Conservation (phyloP, 1,139 yeast genomes). For the Candida sp. region DNA sequence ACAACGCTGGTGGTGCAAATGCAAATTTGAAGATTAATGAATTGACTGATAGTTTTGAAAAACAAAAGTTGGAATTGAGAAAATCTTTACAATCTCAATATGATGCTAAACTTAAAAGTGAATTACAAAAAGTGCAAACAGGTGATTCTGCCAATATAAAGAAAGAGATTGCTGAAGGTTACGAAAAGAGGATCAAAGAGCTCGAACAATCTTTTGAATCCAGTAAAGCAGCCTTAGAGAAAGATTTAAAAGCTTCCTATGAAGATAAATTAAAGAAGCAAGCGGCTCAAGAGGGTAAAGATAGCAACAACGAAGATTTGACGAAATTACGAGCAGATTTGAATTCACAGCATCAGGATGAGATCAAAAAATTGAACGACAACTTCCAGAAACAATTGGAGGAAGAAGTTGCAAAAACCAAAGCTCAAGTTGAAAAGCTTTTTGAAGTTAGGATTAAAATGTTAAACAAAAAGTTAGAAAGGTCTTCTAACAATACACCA, state of each 20-base stretch:
- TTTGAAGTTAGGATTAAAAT: slow-evolving; percentile 40
- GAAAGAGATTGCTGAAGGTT: slow-evolving; percentile 12
- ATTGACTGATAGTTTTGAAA: slow-evolving; percentile 14
- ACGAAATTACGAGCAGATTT: slow-evolving; percentile 14
- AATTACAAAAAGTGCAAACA: slow-evolving; percentile 10
- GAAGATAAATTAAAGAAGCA: slow-evolving; percentile 15
- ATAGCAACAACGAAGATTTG: slow-evolving; percentile 5
- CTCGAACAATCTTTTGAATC: slow-evolving; percentile 17
- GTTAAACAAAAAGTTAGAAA: slow-evolving; percentile 42
- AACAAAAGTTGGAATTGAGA: slow-evolving; percentile 14
- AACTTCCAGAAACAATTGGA: slow-evolving; percentile 28
- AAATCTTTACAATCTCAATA: slow-evolving; percentile 8
- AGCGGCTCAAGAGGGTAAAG: slow-evolving; percentile 6
- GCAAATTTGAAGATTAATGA: slow-evolving; percentile 5
- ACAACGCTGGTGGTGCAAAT: not conserved
- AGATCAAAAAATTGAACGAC: slow-evolving; percentile 22
- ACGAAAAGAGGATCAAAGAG: slow-evolving; percentile 13
- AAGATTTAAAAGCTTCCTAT: slow-evolving; percentile 9
- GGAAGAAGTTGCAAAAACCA: slow-evolving; percentile 26
- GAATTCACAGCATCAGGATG: slow-evolving; percentile 4
- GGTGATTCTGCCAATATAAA: slow-evolving; percentile 5
- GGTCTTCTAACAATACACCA: slow-evolving; percentile 21
- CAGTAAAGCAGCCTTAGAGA: slow-evolving; percentile 16
- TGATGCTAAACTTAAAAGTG: slow-evolving; percentile 11
- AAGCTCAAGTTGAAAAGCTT: slow-evolving; percentile 35